Base-by-base conservation (phyloP, 768 basidiomycete genomes). In the Hirschioporus abietinus region DNA sequence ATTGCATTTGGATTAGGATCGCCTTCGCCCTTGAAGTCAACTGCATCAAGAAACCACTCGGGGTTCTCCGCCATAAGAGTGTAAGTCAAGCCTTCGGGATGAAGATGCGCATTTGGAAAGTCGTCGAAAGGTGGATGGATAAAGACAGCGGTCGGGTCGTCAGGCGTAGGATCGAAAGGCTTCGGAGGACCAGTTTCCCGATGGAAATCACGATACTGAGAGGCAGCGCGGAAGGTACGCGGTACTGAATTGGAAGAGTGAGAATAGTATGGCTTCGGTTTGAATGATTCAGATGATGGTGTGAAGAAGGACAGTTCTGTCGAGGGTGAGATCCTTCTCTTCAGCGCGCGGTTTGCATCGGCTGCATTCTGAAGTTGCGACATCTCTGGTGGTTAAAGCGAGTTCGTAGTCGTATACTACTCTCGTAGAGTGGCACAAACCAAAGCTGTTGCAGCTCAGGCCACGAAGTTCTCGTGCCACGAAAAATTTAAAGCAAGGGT, bases 11-110 rank as follows among this genome's bases (percentile, higher is more conserved):
- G 74, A 73, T 84, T 84, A 26, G 66, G 66, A 36, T 64, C 64
- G 30, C 62, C 27, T 17, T 27, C 27, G 9, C 7, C 25, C 58
- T 76, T 75, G 70, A 90, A 93, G 75, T 93, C 91, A 64, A 78
- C 74, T 20, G 89, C 73, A 71, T 88, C 86, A 67, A 93, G 80
- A 72, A 93, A 93, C 92, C 92, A 93, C 65, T 92, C 86, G 8
- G 85, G 83, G 71, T 93, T 89, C 52, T 84, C 82, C n/a, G 90
- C 87, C 81, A 93, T 83, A 58, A 89, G 72, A 66, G 83, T 81
- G 74, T 90, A 93, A 4, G 86, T 85, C 63, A 93, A 81, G 27
- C 90, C 90, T 67, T 90, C 89, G 1, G 85, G 82, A 77, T 86
- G 81, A 18, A 78, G 72, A 67, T 87, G 79, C 23, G 88, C 82